Conservation (phyloP, 495 filamentous ascomycete genomes). For the Aspergillus ostianus region DNA sequence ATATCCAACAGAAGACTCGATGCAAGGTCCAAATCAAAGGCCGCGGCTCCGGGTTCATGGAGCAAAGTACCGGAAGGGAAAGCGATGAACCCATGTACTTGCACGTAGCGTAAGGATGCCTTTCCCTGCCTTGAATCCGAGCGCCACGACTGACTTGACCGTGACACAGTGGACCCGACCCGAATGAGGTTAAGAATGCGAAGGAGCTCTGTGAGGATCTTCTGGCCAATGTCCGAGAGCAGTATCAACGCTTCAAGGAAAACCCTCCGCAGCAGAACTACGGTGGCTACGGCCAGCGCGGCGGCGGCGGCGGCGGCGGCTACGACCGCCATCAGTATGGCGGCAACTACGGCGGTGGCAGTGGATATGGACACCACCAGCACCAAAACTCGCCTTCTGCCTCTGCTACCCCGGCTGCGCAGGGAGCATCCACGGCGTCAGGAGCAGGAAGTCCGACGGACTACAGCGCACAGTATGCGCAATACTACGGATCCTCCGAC, state of each 20-base stretch:
- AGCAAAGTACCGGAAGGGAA: slow-evolving; percentile 76
- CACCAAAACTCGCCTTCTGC: slow-evolving; percentile 39
- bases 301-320: slow-evolving; percentile 28
- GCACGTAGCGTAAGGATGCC: slow-evolving; percentile 72
- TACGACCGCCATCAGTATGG: slow-evolving; percentile 32
- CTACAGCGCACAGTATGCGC: slow-evolving; percentile 81
- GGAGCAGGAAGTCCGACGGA: slow-evolving; percentile 46
- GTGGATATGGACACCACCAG: slow-evolving; percentile 40
- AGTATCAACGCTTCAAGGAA: slow-evolving; percentile 87
- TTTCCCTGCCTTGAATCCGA: not conserved
- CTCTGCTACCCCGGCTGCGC: slow-evolving; percentile 36
- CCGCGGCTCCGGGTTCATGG: slow-evolving; percentile 91
- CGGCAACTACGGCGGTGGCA: slow-evolving; percentile 24
- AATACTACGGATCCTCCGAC: slow-evolving; percentile 73
- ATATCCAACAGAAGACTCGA: slow-evolving; percentile 90
- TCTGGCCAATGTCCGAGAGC: slow-evolving; percentile 73
- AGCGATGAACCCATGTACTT: slow-evolving; percentile 95
- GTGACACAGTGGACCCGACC: slow-evolving; percentile 73
- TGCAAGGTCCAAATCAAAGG: slow-evolving; percentile 98
- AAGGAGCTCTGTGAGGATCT: slow-evolving; percentile 88
- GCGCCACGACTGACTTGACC: slow-evolving; percentile 27
- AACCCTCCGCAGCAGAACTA: slow-evolving; percentile 70
- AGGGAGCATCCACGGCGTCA: slow-evolving; percentile 35
- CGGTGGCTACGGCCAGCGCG: slow-evolving; percentile 51
- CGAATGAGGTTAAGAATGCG: slow-evolving; percentile 78